Evolutionary conservation across 2,329 filamentous ascomycete species (phyloP), one percentile per base, ranked within the genome.

Genomic region (Fusarium sp.): DNA sequence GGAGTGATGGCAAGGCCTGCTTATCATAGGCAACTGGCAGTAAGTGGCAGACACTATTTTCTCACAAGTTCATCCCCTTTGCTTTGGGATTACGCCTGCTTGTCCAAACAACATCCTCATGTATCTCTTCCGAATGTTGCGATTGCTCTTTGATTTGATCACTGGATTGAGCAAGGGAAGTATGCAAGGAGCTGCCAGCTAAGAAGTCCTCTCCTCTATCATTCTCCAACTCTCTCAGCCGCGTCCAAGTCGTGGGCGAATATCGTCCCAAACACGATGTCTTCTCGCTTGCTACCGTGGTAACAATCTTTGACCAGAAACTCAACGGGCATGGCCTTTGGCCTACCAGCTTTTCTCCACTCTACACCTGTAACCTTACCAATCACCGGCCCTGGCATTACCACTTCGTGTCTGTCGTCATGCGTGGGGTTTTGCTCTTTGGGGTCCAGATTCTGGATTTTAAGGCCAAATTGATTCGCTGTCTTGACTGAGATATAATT

Each of bases 101-200:
- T 35, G 3, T 35, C 3, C 6, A 5, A 35, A 11, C 48, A 6
- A 5, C 22, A 1, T 14, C 22, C 22, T 9, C 6, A 24, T 35
- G n/a, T 1, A 24, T 15, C 1, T 20, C n/a, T 24, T 20, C 6
- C 0, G 6, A n/a, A 20, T 7, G 3, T 4, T 0, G 0, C 8
- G 0, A 3, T 35, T 15, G 1, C 17, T 24, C 15, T 35, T 10
- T 2, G 2, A 1, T n/a, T 13, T 33, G 3, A 0, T 0, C 28
- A 7, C 2, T 5, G 3, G 3, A 3, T 2, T 0, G 4, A 33
- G 18, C 3, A 18, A 24, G 3, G 3, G 3, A 51, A 0, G 20
- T 14, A 0, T 17, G 3, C 5, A n/a, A 49, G 1, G 4, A 18
- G 2, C 8, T 4, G 0, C 0, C 14, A 5, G 0, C 15, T 3